Conservation (phyloP, 2,329 filamentous ascomycete genomes). For the Alternaria sp. region DNA sequence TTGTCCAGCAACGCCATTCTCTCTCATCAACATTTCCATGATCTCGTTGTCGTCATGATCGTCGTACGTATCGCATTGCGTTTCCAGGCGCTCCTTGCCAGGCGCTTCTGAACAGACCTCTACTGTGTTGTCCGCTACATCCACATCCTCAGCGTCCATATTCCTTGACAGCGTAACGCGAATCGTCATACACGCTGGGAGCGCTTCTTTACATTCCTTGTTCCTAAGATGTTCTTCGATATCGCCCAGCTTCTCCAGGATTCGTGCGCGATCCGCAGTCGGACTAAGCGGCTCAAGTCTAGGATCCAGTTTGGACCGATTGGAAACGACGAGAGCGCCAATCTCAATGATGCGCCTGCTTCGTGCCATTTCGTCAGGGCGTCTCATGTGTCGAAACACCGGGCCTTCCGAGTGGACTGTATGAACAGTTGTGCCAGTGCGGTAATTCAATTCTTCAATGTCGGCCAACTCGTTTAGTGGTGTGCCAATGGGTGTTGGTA, state of each 20-base stretch:
- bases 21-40: conserved; percentile 21
- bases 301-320: conserved; percentile 11
- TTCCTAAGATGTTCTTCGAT: conserved; percentile 28
- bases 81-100: conserved; percentile 3
- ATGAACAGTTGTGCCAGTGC: background rate
- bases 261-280: background rate
- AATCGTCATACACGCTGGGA: conserved; percentile 32
- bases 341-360: conserved; percentile 43
- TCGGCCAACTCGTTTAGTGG: conserved; percentile 18
- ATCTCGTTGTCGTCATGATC: conserved; percentile 12
- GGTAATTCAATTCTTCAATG: background rate
- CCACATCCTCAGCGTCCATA: background rate
- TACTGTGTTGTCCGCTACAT: background rate
- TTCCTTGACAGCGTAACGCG: conserved; percentile 12
- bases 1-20: conserved; percentile 9
- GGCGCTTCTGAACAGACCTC: conserved; percentile 4
- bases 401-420: background rate
- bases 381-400: conserved; percentile 32
- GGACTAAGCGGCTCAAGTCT: background rate
- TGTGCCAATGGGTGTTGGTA: conserved; percentile 25
- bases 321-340: conserved; percentile 39
- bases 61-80: conserved; percentile 5
- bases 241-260: conserved; percentile 27
- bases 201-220: conserved; percentile 19
- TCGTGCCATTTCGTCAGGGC: conserved; percentile 21